Conservation (phyloP, 176 grass and related monocot genomes). For the Oryza meridionalis region DNA sequence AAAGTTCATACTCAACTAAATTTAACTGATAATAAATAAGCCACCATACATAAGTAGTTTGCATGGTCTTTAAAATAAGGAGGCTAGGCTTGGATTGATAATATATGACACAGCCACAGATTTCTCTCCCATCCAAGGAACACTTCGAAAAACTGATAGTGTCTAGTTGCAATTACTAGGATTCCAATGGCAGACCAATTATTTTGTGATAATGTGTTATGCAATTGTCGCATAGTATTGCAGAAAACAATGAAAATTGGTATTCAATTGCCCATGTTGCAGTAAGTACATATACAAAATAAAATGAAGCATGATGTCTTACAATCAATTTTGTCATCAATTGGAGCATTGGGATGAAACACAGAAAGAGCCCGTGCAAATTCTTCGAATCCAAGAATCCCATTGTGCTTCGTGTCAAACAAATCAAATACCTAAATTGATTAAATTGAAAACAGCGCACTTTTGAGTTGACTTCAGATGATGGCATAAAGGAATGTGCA, state of each 20-base stretch:
- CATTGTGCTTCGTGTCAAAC: conserved; percentile 84
- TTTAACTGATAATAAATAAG: conserved; percentile 4
- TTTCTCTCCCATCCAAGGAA: background rate
- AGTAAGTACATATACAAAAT: conserved; percentile 1
- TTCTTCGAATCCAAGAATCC: conserved; percentile 78
- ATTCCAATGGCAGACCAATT: background rate
- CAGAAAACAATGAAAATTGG: background rate
- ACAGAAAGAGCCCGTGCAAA: conserved; percentile 79
- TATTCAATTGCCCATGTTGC: background rate
- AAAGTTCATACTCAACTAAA: background rate
- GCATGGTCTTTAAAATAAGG: background rate
- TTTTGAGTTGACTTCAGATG: conserved; percentile 15
- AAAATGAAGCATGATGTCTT: conserved; percentile 35
- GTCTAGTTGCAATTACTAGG: conserved; percentile 16
- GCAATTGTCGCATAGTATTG: background rate
- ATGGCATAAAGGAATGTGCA: background rate
- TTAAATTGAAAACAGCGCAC: conserved; percentile 36
- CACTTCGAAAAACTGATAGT: conserved; percentile 7
- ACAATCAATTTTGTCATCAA: conserved; percentile 87
- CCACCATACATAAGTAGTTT: background rate
- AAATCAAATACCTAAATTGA: conserved; percentile 73
- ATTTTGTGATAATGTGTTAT: conserved; percentile 2
- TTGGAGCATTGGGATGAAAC: conserved; percentile 75
- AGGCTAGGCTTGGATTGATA: background rate
- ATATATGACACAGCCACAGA: background rate